Evolutionary conservation across 805 yeast species (phyloP), one percentile per base, ranked within the genome.

Genomic region (Monosporozyma aquatica): DNA sequence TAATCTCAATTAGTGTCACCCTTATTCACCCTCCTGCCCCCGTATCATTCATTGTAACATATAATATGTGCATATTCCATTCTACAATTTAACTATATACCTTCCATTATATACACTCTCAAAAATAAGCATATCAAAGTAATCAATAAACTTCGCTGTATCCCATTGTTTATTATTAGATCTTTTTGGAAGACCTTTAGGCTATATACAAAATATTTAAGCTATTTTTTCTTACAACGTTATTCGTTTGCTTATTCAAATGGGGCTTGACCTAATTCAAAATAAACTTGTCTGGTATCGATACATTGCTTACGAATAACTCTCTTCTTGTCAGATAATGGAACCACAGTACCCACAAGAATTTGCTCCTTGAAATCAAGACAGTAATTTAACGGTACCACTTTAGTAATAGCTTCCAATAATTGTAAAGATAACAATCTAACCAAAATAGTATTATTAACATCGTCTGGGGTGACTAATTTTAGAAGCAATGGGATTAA

Each of bases 211-310:
- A n/a, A n/a, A n/a, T n/a, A n/a, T n/a, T n/a, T n/a, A n/a, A n/a
- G n/a, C n/a, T n/a, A n/a, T n/a, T n/a, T n/a, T n/a, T n/a, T n/a
- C n/a, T n/a, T n/a, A n/a, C n/a, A n/a, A n/a, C n/a, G n/a, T n/a
- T n/a, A n/a, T n/a, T n/a, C n/a, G n/a, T n/a, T n/a, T n/a, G n/a
- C n/a, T n/a, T 42, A 61, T 25, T 65, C 69, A 40, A 61, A 61
- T 23, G 65, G 62, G 17, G 54, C 61, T 43, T 56, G 64, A 33
- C 72, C 71, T 25, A 69, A 44, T 43, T 83, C 94, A 58, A 67
- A 85, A 53, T 76, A 81, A 0, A 71, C 66, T 57, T 90, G 97
- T 55, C 96, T 75, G 42, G 90, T 76, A 51, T 82, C 87, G 41
- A 83, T 79, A 6, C 90, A 82, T 40, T 76, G 70, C 56, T 78